Percentiles rank a stretch among this genome's conserved stretches.
These are phyloP conservation scores for Flaveria robusta DNA, from an alignment of 129 eudicot species.

Conservation along the genomic window DNA sequence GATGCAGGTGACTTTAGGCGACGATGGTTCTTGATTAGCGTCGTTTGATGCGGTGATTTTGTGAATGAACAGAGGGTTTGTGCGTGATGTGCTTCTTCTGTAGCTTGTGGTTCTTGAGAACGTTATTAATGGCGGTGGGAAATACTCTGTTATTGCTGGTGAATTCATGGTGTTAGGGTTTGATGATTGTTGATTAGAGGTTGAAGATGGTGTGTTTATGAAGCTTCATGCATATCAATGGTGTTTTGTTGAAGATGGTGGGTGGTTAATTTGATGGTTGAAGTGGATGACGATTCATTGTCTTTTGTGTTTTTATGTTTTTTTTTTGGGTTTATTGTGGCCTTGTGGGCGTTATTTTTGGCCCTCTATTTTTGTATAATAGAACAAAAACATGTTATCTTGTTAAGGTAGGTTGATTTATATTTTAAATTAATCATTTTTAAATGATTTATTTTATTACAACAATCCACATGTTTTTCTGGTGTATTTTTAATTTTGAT, in stretches of 20 bases:
- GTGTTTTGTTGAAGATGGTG: slow-evolving; percentile 20
- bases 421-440: background rate
- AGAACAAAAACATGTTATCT: background rate
- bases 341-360: slow-evolving; percentile 4
- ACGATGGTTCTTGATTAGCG: slow-evolving; percentile 63
- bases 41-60: slow-evolving; percentile 28
- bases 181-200: background rate
- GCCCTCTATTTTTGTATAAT: background rate
- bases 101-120: slow-evolving; percentile 62
- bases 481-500: no score
- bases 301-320: slow-evolving; percentile 18
- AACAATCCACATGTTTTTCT: no score
- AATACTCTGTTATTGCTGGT: slow-evolving; percentile 49
- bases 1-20: slow-evolving; percentile 93
- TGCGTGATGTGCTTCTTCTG: slow-evolving; percentile 56
- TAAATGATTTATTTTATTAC: no score
- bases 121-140: slow-evolving; percentile 65
- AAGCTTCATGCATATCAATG: slow-evolving; percentile 32
- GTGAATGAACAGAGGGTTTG: slow-evolving; percentile 46
- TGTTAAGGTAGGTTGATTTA: background rate
- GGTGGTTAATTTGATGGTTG: slow-evolving; percentile 33
- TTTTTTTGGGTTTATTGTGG: slow-evolving; percentile 3
- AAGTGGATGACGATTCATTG: slow-evolving; percentile 39
- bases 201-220: slow-evolving; percentile 16
- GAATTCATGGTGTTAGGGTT: slow-evolving; percentile 34